Base-by-base conservation (phyloP, 2,329 filamentous ascomycete genomes). In the Elsinoe perseae region DNA sequence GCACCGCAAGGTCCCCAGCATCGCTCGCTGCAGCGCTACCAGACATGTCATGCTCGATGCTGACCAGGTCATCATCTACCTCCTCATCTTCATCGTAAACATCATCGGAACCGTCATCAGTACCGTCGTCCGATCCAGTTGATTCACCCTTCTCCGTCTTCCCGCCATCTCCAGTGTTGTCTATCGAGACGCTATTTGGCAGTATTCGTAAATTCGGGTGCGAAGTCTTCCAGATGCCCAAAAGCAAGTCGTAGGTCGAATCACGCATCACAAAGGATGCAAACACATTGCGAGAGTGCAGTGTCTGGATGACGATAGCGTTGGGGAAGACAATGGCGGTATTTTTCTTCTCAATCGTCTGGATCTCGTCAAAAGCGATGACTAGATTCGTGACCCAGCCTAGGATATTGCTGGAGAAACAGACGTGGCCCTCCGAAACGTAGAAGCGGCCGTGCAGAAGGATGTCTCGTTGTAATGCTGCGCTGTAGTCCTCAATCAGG, bases 361-460 rank as follows among this genome's bases (percentile, higher is more conserved):
- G 89, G 57, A 98, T 89, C 70, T 98, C 93, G 67, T 98, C 93
- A 68, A 98, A 98, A 70, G 90, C 95, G 75, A 98, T 95, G 54
- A 98, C 92, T 40, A 98, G 77, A 1, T 93, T 98, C 0, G 93
- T 98, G 20, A 95, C 87, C 93, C 93, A 98, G 55, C 93, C 93
- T 46, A 98, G 81, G 62, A 98, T 98, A 68, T 98, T 98, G 76
- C 93, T 97, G 66, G 91, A 96, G 72, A 98, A 98, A 75, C 93
- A 98, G 46, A 98, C 83, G 68, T 98, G 92, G 9, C 92, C 91
- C 73, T 98, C 93, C 0, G 93, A 97, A 40, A 98, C 89, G 66
- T 98, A 98, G 12, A 98, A 79, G 38, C 93, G 82, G 4, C 93
- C 93, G 63, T 96, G 93, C 5, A 95, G 83, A 32, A 98, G 80